A percentile compares a stretch with the other conserved stretches of the same genome.
phyloP scores from a whole-genome alignment of 768 basidiomycete species.

The Russula brevipes region DNA sequence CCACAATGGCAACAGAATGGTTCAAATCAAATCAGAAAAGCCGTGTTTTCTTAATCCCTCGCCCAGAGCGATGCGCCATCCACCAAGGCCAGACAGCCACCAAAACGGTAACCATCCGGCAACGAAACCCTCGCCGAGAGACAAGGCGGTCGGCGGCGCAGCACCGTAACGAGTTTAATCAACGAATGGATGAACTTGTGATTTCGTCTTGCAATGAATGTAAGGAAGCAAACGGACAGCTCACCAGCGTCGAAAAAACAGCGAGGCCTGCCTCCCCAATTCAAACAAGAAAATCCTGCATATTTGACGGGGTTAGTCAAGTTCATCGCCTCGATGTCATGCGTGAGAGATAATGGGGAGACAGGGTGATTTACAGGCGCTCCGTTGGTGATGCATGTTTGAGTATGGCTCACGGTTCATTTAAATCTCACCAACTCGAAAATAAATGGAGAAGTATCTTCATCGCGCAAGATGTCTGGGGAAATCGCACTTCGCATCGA shows the following conservation, averaged over 20 bases:
- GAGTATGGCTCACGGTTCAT: conserved; percentile 24
- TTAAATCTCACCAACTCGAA: conserved; percentile 26
- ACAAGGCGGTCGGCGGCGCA: conserved; percentile 16
- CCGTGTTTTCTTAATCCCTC: conserved; percentile 23
- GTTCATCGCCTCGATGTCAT: not conserved
- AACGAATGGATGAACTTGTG: conserved; percentile 28
- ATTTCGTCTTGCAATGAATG: conserved; percentile 19
- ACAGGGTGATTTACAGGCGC: conserved; percentile 7
- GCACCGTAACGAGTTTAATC: conserved; percentile 15
- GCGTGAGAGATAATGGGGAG: not conserved
- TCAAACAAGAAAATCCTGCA: not conserved
- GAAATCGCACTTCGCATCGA: not conserved
- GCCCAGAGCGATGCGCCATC: conserved; percentile 1
- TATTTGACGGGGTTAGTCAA: too few species aligned
- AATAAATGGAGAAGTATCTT: conserved; percentile 25
- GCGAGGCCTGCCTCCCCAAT: too few species aligned
- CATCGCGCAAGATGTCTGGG: conserved; percentile 15
- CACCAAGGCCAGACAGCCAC: conserved; percentile 10
- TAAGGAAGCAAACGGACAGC: not conserved
- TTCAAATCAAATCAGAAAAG: conserved; percentile 23
- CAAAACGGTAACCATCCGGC: conserved; percentile 22
- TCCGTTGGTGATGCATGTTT: conserved; percentile 29
- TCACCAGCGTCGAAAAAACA: not conserved
- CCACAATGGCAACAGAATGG: not conserved
- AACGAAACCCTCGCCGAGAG: conserved; percentile 8